A percentile compares a stretch with the other conserved stretches of the same genome.
phyloP scores from a whole-genome alignment of 805 yeast genomes.

The Teunomyces kruisii region DNA sequence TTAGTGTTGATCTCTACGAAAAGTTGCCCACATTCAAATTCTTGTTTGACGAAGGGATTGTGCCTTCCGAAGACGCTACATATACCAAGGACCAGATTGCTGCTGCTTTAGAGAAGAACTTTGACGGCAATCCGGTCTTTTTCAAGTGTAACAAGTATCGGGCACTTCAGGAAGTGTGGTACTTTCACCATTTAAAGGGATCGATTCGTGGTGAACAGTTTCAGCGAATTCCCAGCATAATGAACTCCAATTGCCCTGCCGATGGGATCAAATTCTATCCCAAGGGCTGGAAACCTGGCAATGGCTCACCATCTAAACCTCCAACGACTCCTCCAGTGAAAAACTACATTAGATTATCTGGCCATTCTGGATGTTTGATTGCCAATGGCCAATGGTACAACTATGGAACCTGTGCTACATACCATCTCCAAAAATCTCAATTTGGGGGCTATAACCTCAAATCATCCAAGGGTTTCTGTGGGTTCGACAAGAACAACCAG shows the following conservation, averaged over 20 bases:
- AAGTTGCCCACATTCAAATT: constrained; percentile 66
- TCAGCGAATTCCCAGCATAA: constrained; percentile 49
- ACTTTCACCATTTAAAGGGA: constrained; percentile 24
- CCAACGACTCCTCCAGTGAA: constrained; percentile 19
- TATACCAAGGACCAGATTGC: constrained; percentile 59
- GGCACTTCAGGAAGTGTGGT: constrained; percentile 31
- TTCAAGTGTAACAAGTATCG: constrained; percentile 57
- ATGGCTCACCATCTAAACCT: constrained; percentile 10
- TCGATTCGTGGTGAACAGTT: constrained; percentile 16
- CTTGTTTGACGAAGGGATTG: constrained; percentile 66
- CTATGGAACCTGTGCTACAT: constrained; percentile 84
- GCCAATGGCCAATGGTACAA: constrained; percentile 83
- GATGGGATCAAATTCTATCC: constrained; percentile 72
- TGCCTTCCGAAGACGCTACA: constrained; percentile 57
- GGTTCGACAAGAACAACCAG: constrained; percentile 19
- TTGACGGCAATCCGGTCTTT: constrained; percentile 55
- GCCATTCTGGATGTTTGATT: constrained; percentile 73
- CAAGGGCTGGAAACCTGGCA: constrained; percentile 40
- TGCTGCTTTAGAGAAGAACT: constrained; percentile 49
- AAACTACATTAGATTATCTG: constrained; percentile 44
- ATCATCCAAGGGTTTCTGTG: constrained; percentile 77
- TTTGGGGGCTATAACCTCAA: constrained; percentile 73
- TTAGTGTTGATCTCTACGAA: constrained; percentile 57
- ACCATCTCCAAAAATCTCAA: constrained; percentile 51
- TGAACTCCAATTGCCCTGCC: constrained; percentile 62